Evolutionary conservation across 2,329 filamentous ascomycete genomes (phyloP).

Genomic region (Endocalyx cinctus): DNA sequence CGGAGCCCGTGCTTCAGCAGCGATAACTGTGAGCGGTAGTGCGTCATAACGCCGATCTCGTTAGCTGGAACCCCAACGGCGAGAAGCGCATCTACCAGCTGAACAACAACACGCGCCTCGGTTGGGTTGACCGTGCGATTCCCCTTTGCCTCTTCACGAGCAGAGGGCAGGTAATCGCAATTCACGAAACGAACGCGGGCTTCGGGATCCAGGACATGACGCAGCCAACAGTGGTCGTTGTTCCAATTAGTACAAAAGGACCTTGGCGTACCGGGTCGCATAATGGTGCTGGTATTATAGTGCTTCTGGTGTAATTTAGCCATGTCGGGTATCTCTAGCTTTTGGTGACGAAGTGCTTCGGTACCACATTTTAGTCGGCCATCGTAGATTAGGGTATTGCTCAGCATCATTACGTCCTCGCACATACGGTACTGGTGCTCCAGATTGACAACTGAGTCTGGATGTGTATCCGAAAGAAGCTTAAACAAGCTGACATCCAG

Average conservation of each 20-base stretch:
- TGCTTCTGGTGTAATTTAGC: conserved; percentile 56
- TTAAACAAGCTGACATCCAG: conserved; percentile 94
- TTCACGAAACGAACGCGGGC: conserved; percentile 83
- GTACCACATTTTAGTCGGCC: conserved; percentile 87
- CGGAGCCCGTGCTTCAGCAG: conserved; percentile 71
- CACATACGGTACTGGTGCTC: conserved; percentile 99
- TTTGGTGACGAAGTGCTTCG: conserved; percentile 63
- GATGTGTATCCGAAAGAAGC: conserved; percentile 82
- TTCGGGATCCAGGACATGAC: conserved; percentile 62
- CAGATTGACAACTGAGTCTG: conserved; percentile 81
- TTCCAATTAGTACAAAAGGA: conserved; percentile 53
- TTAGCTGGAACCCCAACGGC: conserved; percentile 66
- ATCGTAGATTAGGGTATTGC: conserved; percentile 90
- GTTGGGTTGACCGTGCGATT: conserved; percentile 82
- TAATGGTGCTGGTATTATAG: conserved; percentile 45
- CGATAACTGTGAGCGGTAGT: conserved; percentile 89
- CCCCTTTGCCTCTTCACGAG: conserved; percentile 70
- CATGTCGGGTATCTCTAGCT: conserved; percentile 64
- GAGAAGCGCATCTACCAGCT: conserved; percentile 77
- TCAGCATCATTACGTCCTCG: conserved; percentile 90
- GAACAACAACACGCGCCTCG: conserved; percentile 73
- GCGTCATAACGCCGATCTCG: conserved; percentile 91
- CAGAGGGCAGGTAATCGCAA: conserved; percentile 68
- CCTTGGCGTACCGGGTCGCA: conserved; percentile 34
- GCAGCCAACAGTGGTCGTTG: conserved; percentile 66